Base-by-base conservation (phyloP, 1,284 basidiomycete species). In the Cryptococcus deneoformans region DNA sequence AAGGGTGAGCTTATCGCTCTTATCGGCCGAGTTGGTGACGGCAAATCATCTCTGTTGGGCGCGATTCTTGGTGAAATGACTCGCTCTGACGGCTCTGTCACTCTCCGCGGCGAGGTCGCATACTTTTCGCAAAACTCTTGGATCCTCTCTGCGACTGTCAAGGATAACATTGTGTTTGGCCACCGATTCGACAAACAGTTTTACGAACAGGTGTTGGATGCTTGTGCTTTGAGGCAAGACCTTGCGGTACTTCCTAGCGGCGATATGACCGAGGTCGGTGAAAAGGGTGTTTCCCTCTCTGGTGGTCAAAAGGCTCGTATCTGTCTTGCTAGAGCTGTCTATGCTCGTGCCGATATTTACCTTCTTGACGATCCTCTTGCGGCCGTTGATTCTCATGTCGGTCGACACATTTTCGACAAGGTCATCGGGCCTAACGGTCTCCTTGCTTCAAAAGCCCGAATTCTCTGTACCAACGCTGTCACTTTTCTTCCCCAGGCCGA, bases 61-160 rank as follows among this genome's bases (percentile, higher is more conserved):
- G 72, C 73, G 5, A 66, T 76, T 6, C 64, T 94, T 47, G 94
- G 94, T 4, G 93, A 96, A 64, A 94, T 97, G 92, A 82, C 80
- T 20, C 84, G 87, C 50, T 78, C 78, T 5, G 87, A 90, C 35
- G 94, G 94, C 2, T 80, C 83, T 12, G 84, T 94, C 1, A 79
- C 80, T 0, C 67, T 96, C 0, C 82, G 81, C 16, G 93, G 93
- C 1, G 85, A 80, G 8, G 80, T 95, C n/a, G 87, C 92, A 0
- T 97, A 95, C 77, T 92, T 90, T 12, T 85, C 87, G 34, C 94
- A 97, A 70, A 89, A 87, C 67, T 89, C 92, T 37, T 97, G 93
- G 89, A 85, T 93, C 52, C 82, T 92, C 72, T 90, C 88, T 2
- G 85, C 89, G 0, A 87, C 89, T 0, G 84, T 95, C 54, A 84